Percentiles rank a stretch among this genome's conserved stretches.
phyloP scores from a whole-genome alignment of 768 basidiomycete genomes.

The Myochromella boudieri region DNA sequence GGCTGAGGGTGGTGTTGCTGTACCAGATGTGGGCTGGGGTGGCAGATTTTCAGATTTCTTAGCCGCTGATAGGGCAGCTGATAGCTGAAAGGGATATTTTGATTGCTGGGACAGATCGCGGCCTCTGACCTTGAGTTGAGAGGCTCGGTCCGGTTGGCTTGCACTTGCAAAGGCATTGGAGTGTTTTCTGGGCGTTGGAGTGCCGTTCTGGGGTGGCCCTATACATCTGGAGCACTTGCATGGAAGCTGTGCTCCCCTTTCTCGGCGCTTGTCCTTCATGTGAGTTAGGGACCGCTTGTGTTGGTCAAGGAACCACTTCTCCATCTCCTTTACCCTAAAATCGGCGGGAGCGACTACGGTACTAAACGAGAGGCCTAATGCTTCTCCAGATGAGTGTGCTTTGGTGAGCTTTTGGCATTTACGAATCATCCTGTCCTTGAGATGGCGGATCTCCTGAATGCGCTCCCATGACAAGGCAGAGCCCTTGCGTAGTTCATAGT shows the following conservation, averaged over 20 bases:
- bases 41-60: constrained; percentile 13
- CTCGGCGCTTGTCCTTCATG: constrained; percentile 15
- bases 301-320: constrained; percentile 69
- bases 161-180: not conserved
- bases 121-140: constrained; percentile 4
- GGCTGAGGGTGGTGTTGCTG: constrained; percentile 1
- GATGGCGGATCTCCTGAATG: constrained; percentile 69
- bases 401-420: constrained; percentile 70
- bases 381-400: constrained; percentile 24
- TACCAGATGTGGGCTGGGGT: constrained; percentile 3
- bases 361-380: constrained; percentile 48
- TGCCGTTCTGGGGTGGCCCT: constrained; percentile 3
- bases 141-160: not conserved
- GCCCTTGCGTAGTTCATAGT: constrained; percentile 58
- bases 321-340: constrained; percentile 78
- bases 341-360: constrained; percentile 69
- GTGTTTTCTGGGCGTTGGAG: constrained; percentile 7
- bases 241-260: constrained; percentile 9
- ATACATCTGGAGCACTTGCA: constrained; percentile 27
- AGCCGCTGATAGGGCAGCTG: not conserved
- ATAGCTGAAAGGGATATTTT: constrained; percentile 9
- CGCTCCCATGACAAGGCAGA: constrained; percentile 61
- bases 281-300: constrained; percentile 37
- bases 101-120: constrained; percentile 10
- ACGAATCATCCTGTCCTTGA: constrained; percentile 82